These are phyloP conservation scores for Monosporozyma siamensis DNA, from an alignment of 805 yeast species.

Conservation along the genomic window DNA sequence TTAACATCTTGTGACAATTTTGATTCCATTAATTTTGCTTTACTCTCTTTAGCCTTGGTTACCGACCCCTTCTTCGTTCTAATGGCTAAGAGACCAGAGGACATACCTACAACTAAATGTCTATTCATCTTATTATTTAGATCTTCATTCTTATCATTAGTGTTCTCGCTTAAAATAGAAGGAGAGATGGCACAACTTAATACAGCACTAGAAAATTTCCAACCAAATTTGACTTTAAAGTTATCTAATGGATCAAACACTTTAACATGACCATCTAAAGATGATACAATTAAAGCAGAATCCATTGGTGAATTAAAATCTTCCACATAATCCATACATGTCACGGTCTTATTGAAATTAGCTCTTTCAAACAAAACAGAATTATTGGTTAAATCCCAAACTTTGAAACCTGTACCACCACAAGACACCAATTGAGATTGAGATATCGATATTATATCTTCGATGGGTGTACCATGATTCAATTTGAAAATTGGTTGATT, in stretches of 20 bases:
- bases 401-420: constrained; percentile 73
- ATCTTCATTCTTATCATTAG: not conserved
- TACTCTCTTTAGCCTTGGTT: constrained; percentile 34
- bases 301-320: constrained; percentile 27
- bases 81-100: constrained; percentile 80
- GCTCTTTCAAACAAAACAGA: constrained; percentile 58
- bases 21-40: not conserved
- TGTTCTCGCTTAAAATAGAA: constrained; percentile 11
- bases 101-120: constrained; percentile 87
- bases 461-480: constrained; percentile 75
- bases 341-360: constrained; percentile 90
- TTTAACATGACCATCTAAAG: constrained; percentile 95
- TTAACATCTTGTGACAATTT: not conserved
- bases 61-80: constrained; percentile 68
- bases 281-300: constrained; percentile 72
- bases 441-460: constrained; percentile 67
- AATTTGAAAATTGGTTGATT: constrained; percentile 48
- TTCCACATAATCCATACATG: constrained; percentile 44
- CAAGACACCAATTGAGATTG: constrained; percentile 67
- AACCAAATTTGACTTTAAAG: constrained; percentile 90
- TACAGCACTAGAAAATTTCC: constrained; percentile 95
- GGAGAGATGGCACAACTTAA: constrained; percentile 87
- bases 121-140: constrained; percentile 34
- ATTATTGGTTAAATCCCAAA: constrained; percentile 84
- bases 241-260: constrained; percentile 71